Percentiles rank a stretch among this genome's conserved stretches.
Evolutionary conservation across 2,329 filamentous ascomycete genomes (phyloP).

Genomic region (Cercospora janseana): DNA sequence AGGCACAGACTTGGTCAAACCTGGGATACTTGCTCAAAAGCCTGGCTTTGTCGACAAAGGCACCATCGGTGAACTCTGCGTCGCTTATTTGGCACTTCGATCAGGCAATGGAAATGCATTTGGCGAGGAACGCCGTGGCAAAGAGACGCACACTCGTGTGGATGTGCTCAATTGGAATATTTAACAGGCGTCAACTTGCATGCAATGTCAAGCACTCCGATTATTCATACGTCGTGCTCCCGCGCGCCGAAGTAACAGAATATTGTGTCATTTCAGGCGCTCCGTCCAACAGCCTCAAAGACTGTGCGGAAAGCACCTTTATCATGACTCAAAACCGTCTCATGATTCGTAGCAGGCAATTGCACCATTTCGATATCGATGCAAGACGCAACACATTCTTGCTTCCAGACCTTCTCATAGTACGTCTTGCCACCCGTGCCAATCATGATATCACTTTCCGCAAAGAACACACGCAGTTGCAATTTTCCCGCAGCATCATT

Average conservation of each 20-base stretch:
- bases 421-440: conserved; percentile 44
- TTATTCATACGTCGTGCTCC: no score
- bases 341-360: conserved; percentile 43
- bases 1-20: not conserved
- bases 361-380: conserved; percentile 39
- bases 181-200: not conserved
- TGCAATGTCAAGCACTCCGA: no score
- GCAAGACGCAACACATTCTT: conserved; percentile 29
- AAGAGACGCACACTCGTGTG: not conserved
- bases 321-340: conserved; percentile 33
- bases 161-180: conserved; percentile 11
- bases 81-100: conserved; percentile 1
- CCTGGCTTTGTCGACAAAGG: not conserved
- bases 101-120: conserved; percentile 10
- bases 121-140: not conserved
- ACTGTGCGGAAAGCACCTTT: conserved; percentile 29
- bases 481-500: conserved; percentile 21
- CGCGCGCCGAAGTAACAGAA: no score
- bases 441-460: conserved; percentile 45
- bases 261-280: no score
- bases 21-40: no score
- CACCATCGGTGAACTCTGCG: conserved; percentile 9
- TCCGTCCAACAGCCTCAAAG: conserved; percentile 23
- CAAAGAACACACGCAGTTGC: conserved; percentile 39
- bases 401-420: conserved; percentile 45